Evolutionary conservation across 2,329 filamentous ascomycete species (phyloP), one percentile per base, ranked within the genome.

Genomic region (Juglanconis sp.): DNA sequence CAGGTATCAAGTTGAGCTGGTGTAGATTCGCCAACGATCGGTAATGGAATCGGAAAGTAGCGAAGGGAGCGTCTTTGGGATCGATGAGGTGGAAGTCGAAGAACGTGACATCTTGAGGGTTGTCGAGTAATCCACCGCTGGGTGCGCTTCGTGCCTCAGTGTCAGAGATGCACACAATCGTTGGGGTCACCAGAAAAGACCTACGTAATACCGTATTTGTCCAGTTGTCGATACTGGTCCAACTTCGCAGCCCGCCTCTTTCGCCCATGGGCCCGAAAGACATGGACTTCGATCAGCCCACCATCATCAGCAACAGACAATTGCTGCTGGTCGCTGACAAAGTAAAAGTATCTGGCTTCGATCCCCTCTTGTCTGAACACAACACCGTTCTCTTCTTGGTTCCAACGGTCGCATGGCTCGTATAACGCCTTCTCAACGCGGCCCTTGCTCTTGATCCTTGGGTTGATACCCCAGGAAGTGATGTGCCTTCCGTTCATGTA

Each of bases 1-100:
- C 64, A 0, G 79, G 75, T 32, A 82, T 75, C 4, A 86, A 69
- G 56, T 80, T 81, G 9, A 85, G 73, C 36, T 75, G 70, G 7
- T 72, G 67, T 10, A 87, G 75, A 57, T 76, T 78, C 9, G 75
- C 72, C 77, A 76, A 80, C 6, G 79, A 82, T 35, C 83, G 77
- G 64, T 86, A 86, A 61, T 86, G 80, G 62, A 86, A 83, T 32
- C 75, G 75, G 62, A 86, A 86, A 0, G 76, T 77, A 4, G 77
- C 78, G 63, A 78, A 85, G 0, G 84, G 84, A 2, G 69, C 73
- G 48, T 84, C 78, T 57, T 75, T 80, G 0, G 80, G 69, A 59
- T 86, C 84, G 30, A 77, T 67, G 3, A 86, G 71, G 48, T 76
- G 69, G 71, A 79, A 87, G 63, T 83, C 76, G 65, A 81, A 85